A percentile compares a stretch with the other conserved stretches of the same genome.
These are phyloP conservation scores for Theileria parva DNA, from an alignment of 169 alveolate species.

Conservation along the genomic window DNA sequence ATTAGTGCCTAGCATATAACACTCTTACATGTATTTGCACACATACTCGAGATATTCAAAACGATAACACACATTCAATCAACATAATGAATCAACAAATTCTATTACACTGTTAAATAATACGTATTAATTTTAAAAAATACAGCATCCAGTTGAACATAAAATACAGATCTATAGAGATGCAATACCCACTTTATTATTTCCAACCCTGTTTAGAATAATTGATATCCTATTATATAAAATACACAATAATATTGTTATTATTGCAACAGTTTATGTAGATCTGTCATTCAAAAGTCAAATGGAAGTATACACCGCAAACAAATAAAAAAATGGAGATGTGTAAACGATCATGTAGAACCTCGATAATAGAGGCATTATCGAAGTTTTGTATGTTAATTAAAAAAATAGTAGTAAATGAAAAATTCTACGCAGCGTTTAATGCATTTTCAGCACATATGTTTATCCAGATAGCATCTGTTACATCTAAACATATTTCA, in stretches of 20 bases:
- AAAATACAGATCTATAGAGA: neutral
- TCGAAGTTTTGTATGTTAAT: no score
- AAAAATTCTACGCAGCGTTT: conserved; percentile 1
- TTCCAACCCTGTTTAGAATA: neutral
- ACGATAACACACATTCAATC: neutral
- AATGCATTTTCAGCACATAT: conserved; percentile 39
- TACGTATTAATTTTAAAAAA: no score
- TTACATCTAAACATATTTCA: conserved; percentile 35
- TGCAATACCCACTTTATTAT: neutral
- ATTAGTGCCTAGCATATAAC: neutral
- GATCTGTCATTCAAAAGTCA: neutral
- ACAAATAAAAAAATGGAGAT: neutral
- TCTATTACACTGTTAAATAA: neutral
- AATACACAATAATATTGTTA: neutral
- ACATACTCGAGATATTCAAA: neutral
- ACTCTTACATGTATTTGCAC: neutral
- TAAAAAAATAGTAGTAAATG: neutral
- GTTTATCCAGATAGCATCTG: conserved; percentile 43
- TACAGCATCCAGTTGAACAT: neutral
- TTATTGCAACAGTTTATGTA: neutral
- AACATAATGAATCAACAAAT: neutral
- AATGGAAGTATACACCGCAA: neutral
- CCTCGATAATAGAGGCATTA: neutral
- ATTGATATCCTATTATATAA: neutral
- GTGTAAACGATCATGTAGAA: neutral